phyloP scores from a whole-genome alignment of 768 basidiomycete species.

The Mycena olivaceomarginata region DNA sequence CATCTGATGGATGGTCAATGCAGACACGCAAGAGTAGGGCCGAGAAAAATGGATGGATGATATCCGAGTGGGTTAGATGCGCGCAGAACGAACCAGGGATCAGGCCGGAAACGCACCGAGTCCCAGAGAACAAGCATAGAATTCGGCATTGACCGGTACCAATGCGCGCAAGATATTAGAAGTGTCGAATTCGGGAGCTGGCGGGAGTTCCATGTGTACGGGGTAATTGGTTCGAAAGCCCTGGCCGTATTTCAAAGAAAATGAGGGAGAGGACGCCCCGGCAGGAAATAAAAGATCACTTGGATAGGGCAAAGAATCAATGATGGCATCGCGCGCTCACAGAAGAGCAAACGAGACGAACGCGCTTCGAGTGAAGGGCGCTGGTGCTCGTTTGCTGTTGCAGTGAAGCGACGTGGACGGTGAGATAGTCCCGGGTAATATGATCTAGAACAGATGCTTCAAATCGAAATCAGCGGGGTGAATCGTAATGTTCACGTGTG shows the following conservation, averaged over 20 bases:
- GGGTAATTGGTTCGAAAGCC: neutral
- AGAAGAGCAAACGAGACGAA: too few relatives aligned
- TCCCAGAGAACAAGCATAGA: neutral
- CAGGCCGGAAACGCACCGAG: too few relatives aligned
- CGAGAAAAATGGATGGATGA: neutral
- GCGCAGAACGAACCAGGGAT: neutral
- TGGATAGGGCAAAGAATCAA: too few relatives aligned
- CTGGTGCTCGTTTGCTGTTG: too few relatives aligned
- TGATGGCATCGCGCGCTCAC: too few relatives aligned
- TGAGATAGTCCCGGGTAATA: constrained; percentile 1
- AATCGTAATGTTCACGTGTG: neutral
- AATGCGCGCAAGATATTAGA: neutral
- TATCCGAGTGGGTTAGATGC: neutral
- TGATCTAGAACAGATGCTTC: neutral
- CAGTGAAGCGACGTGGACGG: neutral
- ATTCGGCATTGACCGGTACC: neutral
- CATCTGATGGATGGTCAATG: neutral
- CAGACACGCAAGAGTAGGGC: neutral
- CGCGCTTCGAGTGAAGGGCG: too few relatives aligned
- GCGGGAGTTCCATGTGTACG: neutral
- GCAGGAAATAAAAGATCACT: too few relatives aligned
- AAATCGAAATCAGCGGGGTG: constrained; percentile 2
- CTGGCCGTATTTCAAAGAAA: neutral
- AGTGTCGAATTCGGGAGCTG: neutral
- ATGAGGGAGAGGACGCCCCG: too few relatives aligned